Conservation (phyloP, 2,329 filamentous ascomycete species). For the Keithomyces neogunnii region DNA sequence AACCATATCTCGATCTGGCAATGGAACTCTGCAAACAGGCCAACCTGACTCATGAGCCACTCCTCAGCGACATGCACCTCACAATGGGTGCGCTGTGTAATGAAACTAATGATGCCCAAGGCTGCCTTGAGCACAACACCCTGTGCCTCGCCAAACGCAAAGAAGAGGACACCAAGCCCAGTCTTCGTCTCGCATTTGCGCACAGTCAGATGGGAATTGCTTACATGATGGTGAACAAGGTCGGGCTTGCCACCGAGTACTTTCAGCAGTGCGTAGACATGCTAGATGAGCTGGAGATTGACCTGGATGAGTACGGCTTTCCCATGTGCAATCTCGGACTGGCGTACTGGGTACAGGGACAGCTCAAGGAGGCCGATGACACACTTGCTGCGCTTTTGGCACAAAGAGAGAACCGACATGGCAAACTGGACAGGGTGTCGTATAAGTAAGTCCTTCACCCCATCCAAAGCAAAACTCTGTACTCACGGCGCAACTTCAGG, state of each 20-base stretch:
- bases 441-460: neutral
- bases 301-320: neutral
- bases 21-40: neutral
- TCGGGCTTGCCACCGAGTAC: neutral
- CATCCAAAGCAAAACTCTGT: neutral
- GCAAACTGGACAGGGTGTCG: neutral
- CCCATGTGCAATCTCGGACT: neutral
- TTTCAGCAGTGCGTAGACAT: constrained; percentile 1
- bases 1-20: neutral
- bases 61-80: neutral
- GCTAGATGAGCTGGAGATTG: neutral
- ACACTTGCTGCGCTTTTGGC: neutral
- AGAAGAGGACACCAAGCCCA: neutral
- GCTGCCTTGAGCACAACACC: neutral
- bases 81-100: neutral
- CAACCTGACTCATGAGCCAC: neutral
- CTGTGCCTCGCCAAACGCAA: neutral
- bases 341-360: neutral
- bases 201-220: constrained; percentile 3
- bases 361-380: neutral
- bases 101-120: constrained; percentile 1
- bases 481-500: neutral
- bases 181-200: neutral
- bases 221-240: constrained; percentile 1
- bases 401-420: neutral